Conservation (phyloP, 495 filamentous ascomycete species). For the Xylaria longipes region DNA sequence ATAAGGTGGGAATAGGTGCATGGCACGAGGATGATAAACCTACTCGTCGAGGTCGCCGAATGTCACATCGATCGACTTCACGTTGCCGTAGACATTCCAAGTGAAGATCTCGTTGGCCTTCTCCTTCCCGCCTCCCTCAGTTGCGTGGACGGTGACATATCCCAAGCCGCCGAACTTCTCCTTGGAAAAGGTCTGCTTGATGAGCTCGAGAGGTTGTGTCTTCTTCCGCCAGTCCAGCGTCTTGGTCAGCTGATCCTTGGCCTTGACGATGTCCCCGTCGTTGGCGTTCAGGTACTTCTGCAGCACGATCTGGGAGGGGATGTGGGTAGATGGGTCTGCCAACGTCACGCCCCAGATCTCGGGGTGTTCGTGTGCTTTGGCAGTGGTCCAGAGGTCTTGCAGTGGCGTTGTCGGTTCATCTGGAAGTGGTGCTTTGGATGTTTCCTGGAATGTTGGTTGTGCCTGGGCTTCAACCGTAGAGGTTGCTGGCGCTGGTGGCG, state of each 20-base stretch:
- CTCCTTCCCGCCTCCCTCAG: conserved; percentile 32
- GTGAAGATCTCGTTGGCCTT: conserved; percentile 62
- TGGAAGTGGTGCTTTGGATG: conserved; percentile 31
- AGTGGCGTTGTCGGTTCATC: conserved; percentile 36
- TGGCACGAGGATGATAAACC: conserved; percentile 36
- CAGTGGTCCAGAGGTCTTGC: conserved; percentile 46
- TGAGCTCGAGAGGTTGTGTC: conserved; percentile 54
- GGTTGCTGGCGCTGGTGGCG: conserved; percentile 10
- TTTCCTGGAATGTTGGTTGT: neutral
- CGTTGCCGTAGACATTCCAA: conserved; percentile 87
- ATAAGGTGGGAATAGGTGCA: neutral
- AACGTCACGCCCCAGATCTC: conserved; percentile 83
- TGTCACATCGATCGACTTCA: conserved; percentile 71
- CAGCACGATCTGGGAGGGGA: conserved; percentile 79
- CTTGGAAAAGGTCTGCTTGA: conserved; percentile 54
- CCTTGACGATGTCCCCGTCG: conserved; percentile 71
- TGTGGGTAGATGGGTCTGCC: conserved; percentile 58
- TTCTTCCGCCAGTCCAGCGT: conserved; percentile 82
- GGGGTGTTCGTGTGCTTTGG: conserved; percentile 50
- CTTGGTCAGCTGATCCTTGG: conserved; percentile 75
- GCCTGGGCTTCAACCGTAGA: neutral
- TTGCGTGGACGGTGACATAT: conserved; percentile 58
- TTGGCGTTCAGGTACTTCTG: conserved; percentile 94
- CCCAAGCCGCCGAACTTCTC: conserved; percentile 65
- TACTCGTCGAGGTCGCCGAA: conserved; percentile 82